phyloP scores from a whole-genome alignment of 306 rosid species.

The Dicorynia guianensis region DNA sequence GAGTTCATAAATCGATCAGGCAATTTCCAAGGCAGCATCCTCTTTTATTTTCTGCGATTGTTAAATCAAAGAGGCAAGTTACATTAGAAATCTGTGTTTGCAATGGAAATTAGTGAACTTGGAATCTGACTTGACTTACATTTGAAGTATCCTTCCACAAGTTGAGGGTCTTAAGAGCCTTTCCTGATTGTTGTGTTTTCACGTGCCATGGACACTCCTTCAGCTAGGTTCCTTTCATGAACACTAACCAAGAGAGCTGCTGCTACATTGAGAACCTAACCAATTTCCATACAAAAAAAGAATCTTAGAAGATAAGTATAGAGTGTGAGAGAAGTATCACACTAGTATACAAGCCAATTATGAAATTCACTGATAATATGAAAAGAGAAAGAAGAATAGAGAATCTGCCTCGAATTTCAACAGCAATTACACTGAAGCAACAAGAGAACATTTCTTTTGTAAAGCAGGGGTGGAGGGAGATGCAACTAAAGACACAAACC shows the following conservation, averaged over 20 bases:
- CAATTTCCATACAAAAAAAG: slow-evolving; percentile 38
- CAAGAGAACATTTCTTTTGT: background rate
- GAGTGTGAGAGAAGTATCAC: background rate
- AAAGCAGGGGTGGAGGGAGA: background rate
- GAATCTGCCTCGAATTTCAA: slow-evolving; percentile 28
- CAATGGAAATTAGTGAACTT: slow-evolving; percentile 13
- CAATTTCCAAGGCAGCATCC: slow-evolving; percentile 24
- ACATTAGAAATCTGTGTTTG: slow-evolving; percentile 3
- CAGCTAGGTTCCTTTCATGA: slow-evolving; percentile 62
- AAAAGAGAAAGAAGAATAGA: slow-evolving; percentile 18
- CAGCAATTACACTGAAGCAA: slow-evolving; percentile 17
- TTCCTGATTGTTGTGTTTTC: slow-evolving; percentile 81
- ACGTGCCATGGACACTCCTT: slow-evolving; percentile 79
- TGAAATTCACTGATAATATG: background rate
- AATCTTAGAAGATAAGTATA: background rate
- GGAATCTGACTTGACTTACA: slow-evolving; percentile 44
- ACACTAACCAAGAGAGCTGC: slow-evolving; percentile 83
- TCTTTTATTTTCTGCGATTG: slow-evolving; percentile 57
- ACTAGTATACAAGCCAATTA: slow-evolving; percentile 17
- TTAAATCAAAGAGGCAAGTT: slow-evolving; percentile 6
- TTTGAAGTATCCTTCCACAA: slow-evolving; percentile 68
- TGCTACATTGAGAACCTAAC: slow-evolving; percentile 83
- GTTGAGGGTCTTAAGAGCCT: slow-evolving; percentile 75
- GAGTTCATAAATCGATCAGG: slow-evolving; percentile 26
- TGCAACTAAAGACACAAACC: background rate